Percentiles rank a stretch among this genome's conserved stretches.
phyloP scores from a whole-genome alignment of 2,329 filamentous ascomycete genomes.

The Myriosclerotinia scirpicola region DNA sequence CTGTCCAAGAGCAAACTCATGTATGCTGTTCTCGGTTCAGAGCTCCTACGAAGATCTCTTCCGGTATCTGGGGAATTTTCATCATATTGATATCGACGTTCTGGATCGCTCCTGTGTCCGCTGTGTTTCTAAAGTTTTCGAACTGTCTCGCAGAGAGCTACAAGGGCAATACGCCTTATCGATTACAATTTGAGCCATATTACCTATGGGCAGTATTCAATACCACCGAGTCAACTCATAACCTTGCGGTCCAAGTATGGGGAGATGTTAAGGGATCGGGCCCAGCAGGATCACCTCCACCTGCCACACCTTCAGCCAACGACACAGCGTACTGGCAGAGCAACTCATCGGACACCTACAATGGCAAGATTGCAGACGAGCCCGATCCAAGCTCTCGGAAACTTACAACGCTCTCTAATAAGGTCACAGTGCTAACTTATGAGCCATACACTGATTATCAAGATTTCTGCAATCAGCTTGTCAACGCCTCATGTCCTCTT shows the following conservation, averaged over 20 bases:
- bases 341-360: constrained; percentile 56
- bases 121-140: constrained; percentile 73
- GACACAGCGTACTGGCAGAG: constrained; percentile 57
- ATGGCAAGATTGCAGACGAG: constrained; percentile 70
- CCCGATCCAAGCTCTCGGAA: constrained; percentile 48
- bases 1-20: neutral
- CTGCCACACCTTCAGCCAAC: constrained; percentile 58
- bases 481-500: constrained; percentile 70
- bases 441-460: constrained; percentile 58
- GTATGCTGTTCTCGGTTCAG: neutral
- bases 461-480: constrained; percentile 66
- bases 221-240: constrained; percentile 57
- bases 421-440: constrained; percentile 75
- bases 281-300: constrained; percentile 43
- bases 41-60: constrained; percentile 12
- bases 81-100: constrained; percentile 34
- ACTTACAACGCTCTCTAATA: constrained; percentile 71
- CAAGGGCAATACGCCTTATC: constrained; percentile 54
- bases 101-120: constrained; percentile 48
- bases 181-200: constrained; percentile 77
- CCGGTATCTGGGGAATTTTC: constrained; percentile 29
- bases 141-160: constrained; percentile 74
- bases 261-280: constrained; percentile 82
- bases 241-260: constrained; percentile 76
- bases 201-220: constrained; percentile 75